Percentiles rank a stretch among this genome's conserved stretches.
These are phyloP conservation scores for Asterella californica DNA, from an alignment of 225 moss, liverwort and hornwort species.

Conservation along the genomic window DNA sequence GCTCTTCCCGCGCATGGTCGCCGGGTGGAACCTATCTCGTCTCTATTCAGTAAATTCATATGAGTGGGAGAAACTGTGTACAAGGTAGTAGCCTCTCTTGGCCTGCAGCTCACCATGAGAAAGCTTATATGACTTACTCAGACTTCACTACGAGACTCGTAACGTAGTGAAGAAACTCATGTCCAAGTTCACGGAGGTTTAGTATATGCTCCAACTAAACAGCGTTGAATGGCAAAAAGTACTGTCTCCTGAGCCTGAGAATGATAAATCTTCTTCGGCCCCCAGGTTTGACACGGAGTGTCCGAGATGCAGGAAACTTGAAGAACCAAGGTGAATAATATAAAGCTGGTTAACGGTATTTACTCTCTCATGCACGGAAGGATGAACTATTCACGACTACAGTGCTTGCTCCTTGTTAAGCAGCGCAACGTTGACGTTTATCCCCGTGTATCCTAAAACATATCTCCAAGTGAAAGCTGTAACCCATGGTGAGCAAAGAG, in stretches of 20 bases:
- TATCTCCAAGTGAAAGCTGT: not conserved
- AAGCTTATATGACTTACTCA: not conserved
- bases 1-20: not conserved
- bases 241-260: not conserved
- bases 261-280: not conserved
- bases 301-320: not conserved
- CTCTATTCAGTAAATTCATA: not conserved
- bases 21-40: not conserved
- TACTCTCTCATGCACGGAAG: constrained; percentile 1
- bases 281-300: not conserved
- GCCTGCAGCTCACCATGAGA: not conserved
- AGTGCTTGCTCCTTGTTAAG: constrained; percentile 5
- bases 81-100: too few relatives aligned
- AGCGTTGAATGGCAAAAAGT: too few relatives aligned
- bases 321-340: not conserved
- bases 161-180: not conserved
- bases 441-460: too few relatives aligned
- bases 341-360: not conserved
- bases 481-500: not conserved
- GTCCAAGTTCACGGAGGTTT: not conserved
- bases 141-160: not conserved
- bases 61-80: too few relatives aligned
- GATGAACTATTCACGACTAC: constrained; percentile 3
- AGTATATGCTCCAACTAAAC: too few relatives aligned
- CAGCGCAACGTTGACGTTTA: not conserved